Evolutionary conservation across 257 asterid species (phyloP).

Genomic region (Cordia subcordata): DNA sequence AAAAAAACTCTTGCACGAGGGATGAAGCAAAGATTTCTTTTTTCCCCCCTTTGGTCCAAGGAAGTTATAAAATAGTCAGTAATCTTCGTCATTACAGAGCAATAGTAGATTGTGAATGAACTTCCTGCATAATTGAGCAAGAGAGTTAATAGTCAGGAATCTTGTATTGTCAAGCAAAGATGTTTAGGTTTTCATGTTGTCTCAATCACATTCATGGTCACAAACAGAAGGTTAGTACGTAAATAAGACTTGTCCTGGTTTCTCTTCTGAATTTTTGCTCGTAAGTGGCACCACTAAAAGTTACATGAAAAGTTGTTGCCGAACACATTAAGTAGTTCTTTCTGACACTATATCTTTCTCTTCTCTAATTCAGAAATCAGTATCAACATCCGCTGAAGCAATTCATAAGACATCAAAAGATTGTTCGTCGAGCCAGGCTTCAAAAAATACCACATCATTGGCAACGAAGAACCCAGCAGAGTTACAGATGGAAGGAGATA

Average conservation of each 20-base stretch:
- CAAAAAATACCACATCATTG: slow-evolving; percentile 21
- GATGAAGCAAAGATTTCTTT: too few species aligned
- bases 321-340: slow-evolving; percentile 3
- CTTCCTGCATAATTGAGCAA: slow-evolving; percentile 18
- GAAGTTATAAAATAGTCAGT: too few species aligned
- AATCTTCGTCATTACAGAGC: too few species aligned
- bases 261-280: slow-evolving; percentile 4
- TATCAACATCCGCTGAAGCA: slow-evolving; percentile 48
- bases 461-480: slow-evolving; percentile 24
- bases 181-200: slow-evolving; percentile 95
- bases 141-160: slow-evolving; percentile 22
- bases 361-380: slow-evolving; percentile 46
- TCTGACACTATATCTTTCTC: slow-evolving; percentile 22
- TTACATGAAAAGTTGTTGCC: too few species aligned
- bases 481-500: slow-evolving; percentile 28
- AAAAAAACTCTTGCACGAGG: too few species aligned
- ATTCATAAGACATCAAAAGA: slow-evolving; percentile 61
- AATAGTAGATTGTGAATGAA: slow-evolving; percentile 18
- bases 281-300: not conserved
- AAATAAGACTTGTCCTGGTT: slow-evolving; percentile 7
- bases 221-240: slow-evolving; percentile 82
- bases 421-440: slow-evolving; percentile 32
- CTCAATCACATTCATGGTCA: slow-evolving; percentile 49
- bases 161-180: slow-evolving; percentile 27
- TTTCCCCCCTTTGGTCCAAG: too few species aligned